Evolutionary conservation across 2,329 filamentous ascomycete genomes (phyloP).

Genomic region (Alternaria sp.): DNA sequence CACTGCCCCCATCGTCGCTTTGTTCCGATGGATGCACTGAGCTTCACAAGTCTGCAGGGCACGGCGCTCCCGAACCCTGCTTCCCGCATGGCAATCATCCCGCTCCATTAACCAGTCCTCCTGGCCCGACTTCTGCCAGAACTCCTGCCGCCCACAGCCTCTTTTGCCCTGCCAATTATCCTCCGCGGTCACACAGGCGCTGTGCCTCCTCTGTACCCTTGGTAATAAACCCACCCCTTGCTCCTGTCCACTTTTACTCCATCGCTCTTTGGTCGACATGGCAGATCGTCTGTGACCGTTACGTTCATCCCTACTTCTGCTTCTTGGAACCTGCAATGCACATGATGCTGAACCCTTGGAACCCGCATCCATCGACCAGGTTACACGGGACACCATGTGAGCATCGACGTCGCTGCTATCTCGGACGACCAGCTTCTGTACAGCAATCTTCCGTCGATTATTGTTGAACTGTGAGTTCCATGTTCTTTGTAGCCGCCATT

Average conservation of each 20-base stretch:
- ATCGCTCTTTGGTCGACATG: not conserved
- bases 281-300: conserved; percentile 6
- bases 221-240: conserved; percentile 2
- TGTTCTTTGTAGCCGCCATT: not conserved
- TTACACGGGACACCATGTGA: conserved; percentile 6
- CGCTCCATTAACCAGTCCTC: not conserved
- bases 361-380: not conserved
- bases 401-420: not conserved
- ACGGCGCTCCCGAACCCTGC: not conserved
- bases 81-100: not conserved
- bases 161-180: conserved; percentile 7
- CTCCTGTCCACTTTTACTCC: not conserved
- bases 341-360: not conserved
- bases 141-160: conserved; percentile 1
- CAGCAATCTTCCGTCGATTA: not conserved
- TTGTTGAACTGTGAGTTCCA: not conserved
- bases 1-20: not conserved
- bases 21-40: not conserved
- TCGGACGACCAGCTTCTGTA: not conserved
- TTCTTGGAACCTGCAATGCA: not conserved
- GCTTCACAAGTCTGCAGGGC: not conserved
- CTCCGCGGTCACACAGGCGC: not conserved
- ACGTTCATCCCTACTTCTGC: not conserved
- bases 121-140: conserved; percentile 1
- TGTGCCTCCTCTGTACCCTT: conserved; percentile 1